A percentile compares a stretch with the other conserved stretches of the same genome.
These are phyloP conservation scores for Lentinula novae-zelandiae DNA, from an alignment of 1,284 basidiomycete genomes.

Conservation along the genomic window DNA sequence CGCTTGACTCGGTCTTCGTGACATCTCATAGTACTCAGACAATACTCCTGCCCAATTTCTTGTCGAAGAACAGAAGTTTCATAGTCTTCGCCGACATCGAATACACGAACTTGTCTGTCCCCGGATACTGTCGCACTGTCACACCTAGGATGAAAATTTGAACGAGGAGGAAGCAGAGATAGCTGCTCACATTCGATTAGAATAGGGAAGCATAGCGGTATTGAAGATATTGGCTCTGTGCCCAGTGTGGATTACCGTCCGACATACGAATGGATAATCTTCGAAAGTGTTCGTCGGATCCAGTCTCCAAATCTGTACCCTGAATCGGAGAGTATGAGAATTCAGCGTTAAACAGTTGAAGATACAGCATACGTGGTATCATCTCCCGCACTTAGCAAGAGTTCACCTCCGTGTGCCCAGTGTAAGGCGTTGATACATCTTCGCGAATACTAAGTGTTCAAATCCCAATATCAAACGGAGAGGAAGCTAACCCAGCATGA, in stretches of 20 bases:
- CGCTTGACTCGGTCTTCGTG: constrained; percentile 74
- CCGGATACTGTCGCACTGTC: constrained; percentile 73
- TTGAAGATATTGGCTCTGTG: constrained; percentile 90
- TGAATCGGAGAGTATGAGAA: constrained; percentile 24
- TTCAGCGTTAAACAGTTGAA: not conserved
- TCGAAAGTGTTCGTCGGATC: constrained; percentile 32
- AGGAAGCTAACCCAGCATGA: constrained; percentile 56
- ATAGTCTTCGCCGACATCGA: constrained; percentile 62
- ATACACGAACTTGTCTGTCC: constrained; percentile 78
- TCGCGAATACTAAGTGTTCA: constrained; percentile 9
- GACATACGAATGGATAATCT: constrained; percentile 61
- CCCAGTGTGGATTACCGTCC: constrained; percentile 67
- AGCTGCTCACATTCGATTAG: constrained; percentile 55
- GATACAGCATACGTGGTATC: constrained; percentile 59
- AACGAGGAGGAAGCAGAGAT: constrained; percentile 6
- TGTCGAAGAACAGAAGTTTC: constrained; percentile 26
- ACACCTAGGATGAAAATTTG: constrained; percentile 17
- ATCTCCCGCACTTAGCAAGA: constrained; percentile 79
- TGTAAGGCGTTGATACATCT: constrained; percentile 85
- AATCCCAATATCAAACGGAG: constrained; percentile 2
- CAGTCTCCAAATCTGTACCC: constrained; percentile 69
- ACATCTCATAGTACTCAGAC: constrained; percentile 58
- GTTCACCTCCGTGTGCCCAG: constrained; percentile 75
- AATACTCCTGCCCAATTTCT: constrained; percentile 33
- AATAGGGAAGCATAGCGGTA: constrained; percentile 77